Evolutionary conservation across 805 yeast genomes (phyloP).

Genomic region (Candida ponderosae): DNA sequence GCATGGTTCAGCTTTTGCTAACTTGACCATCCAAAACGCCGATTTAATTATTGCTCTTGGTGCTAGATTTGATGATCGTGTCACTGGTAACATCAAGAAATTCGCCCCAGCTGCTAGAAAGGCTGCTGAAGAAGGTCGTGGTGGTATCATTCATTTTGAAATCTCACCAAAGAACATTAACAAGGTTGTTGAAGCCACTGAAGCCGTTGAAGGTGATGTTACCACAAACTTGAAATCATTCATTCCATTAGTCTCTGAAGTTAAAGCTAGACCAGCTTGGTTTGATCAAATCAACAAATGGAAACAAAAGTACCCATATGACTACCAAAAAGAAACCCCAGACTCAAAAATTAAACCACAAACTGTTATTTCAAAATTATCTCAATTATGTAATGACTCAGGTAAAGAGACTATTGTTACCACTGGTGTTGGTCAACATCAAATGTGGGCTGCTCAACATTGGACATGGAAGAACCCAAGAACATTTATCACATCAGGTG

Average conservation of each 20-base stretch:
- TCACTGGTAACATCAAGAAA: conserved; percentile 75
- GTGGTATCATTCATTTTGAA: conserved; percentile 96
- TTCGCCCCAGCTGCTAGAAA: conserved; percentile 91
- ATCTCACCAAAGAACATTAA: conserved; percentile 95
- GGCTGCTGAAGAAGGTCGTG: conserved; percentile 83
- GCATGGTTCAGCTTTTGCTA: conserved; percentile 97
- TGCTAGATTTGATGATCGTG: conserved; percentile 98
- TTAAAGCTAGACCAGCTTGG: conserved; percentile 74
- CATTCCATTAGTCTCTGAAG: conserved; percentile 61
- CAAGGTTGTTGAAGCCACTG: conserved; percentile 94
- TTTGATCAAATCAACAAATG: conserved; percentile 63
- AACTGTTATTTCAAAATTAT: conserved; percentile 74
- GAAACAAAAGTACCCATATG: conserved; percentile 83
- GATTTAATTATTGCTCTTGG: conserved; percentile 92
- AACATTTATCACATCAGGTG: conserved; percentile 95
- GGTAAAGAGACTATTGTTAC: conserved; percentile 79
- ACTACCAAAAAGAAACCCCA: conserved; percentile 73
- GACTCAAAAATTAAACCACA: conserved; percentile 86
- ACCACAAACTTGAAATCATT: conserved; percentile 66
- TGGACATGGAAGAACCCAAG: conserved; percentile 92
- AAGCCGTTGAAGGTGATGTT: conserved; percentile 95
- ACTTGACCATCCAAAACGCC: conserved; percentile 87
- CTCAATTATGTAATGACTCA: conserved; percentile 56
- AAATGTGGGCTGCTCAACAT: conserved; percentile 99
- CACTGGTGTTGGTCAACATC: conserved; percentile 99